A percentile compares a stretch with the other conserved stretches of the same genome.
Evolutionary conservation across 495 filamentous ascomycete species (phyloP).

Genomic region (Hypoxylon subgilvum): DNA sequence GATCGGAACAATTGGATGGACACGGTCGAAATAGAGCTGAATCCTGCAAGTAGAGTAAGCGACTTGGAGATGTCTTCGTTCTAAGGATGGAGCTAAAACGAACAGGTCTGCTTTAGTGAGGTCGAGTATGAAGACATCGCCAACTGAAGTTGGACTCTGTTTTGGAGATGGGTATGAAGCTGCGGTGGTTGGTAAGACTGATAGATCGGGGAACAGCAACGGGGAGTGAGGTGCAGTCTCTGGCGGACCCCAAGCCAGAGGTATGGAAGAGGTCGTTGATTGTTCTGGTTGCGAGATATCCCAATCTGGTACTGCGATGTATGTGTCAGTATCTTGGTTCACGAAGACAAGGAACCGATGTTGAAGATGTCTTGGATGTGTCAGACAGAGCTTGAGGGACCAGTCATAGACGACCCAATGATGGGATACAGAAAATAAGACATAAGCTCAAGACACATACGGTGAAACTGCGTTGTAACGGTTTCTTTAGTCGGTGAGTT

Average conservation of each 20-base stretch:
- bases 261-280: constrained; percentile 4
- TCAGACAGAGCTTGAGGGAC: constrained; percentile 24
- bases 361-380: constrained; percentile 38
- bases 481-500: constrained; percentile 20
- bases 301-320: constrained; percentile 28
- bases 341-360: neutral
- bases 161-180: constrained; percentile 34
- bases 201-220: constrained; percentile 22
- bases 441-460: constrained; percentile 21
- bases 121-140: constrained; percentile 40
- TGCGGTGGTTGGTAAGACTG: constrained; percentile 41
- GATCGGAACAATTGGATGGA: constrained; percentile 61
- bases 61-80: constrained; percentile 23
- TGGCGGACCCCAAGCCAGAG: constrained; percentile 22
- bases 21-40: constrained; percentile 64
- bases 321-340: constrained; percentile 9
- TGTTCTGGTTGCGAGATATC: constrained; percentile 24
- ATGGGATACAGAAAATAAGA: constrained; percentile 17
- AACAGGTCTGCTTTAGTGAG: constrained; percentile 56
- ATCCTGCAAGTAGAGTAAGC: constrained; percentile 27
- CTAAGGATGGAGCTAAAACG: constrained; percentile 31
- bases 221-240: constrained; percentile 26
- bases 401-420: constrained; percentile 18
- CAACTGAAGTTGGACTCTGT: constrained; percentile 23
- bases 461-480: constrained; percentile 12